Evolutionary conservation across 2,329 filamentous ascomycete genomes (phyloP), one percentile per base, ranked within the genome.

Genomic region (Cladosporium sp.): DNA sequence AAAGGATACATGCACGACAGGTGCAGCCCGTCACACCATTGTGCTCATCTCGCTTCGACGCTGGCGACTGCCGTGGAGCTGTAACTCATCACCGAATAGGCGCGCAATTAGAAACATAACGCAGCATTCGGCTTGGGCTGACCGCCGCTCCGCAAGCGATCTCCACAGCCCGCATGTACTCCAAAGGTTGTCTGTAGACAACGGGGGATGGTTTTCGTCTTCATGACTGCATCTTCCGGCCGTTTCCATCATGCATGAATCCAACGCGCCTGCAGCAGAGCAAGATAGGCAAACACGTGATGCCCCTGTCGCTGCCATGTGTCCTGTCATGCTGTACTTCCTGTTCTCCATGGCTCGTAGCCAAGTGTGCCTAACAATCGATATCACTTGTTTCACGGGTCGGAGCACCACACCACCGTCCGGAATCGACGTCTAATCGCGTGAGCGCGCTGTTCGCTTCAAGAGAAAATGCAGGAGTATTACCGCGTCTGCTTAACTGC

Each of bases 21-120:
- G 13, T 48, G 36, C 45, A 48, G 45, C 45, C 16, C 45, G 45
- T 48, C 45, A 48, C 45, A 40, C 45, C 45, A 48, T 48, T 48
- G 36, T 40, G 25, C 36, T 48, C 45, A 48, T 48, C 36, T 48
- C 45, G 45, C 45, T 48, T 48, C 45, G 45, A 40, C 22, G n/a
- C 20, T 45, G 43, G 43, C 33, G 43, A 46, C 43, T 46, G 43
- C 43, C 43, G 43, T 46, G 43, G 33, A 46, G 32, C 22, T 46
- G 32, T 46, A 38, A 46, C 43, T 20, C 33, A 19, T 38, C n/a
- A 20, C 43, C 11, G 27, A 12, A 27, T 27, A 27, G 22, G 22
- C 22, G 9, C 22, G n/a, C 9, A 27, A 5, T 27, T 4, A 27
- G 22, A 9, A 9, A 27, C 22, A 27, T 9, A 27, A 27, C 27